These are phyloP conservation scores for Isoetes taiwanensis DNA, from an alignment of 75 land plant species.

Conservation along the genomic window DNA sequence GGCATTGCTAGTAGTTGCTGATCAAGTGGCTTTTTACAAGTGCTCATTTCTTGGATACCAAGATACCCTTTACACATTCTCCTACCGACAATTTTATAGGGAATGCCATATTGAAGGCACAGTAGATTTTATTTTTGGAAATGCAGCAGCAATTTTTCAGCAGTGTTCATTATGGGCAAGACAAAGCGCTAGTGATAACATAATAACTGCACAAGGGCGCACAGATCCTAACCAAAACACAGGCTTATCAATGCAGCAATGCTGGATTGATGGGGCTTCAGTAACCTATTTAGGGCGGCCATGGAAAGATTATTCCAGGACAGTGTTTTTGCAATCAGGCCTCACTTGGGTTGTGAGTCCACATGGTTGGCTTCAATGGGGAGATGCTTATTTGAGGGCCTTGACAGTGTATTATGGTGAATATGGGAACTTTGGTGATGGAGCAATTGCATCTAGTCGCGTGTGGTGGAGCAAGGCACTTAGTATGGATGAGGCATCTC, in stretches of 20 bases:
- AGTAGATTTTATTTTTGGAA: conserved; percentile 15
- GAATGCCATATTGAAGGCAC: conserved; percentile 8
- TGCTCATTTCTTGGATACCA: conserved; percentile 6
- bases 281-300: conserved; percentile 41
- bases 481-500: no score
- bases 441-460: conserved; percentile 28
- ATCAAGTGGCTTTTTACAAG: background rate
- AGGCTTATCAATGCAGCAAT: conserved; percentile 2
- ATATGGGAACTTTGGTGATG: conserved; percentile 52
- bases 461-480: conserved; percentile 67
- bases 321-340: conserved; percentile 30
- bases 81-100: conserved; percentile 9
- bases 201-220: conserved; percentile 4
- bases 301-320: conserved; percentile 39
- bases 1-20: conserved; percentile 5
- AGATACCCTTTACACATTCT: conserved; percentile 1
- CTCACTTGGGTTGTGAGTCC: conserved; percentile 39
- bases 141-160: conserved; percentile 12
- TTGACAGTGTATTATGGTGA: conserved; percentile 57
- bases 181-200: background rate
- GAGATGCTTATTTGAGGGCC: conserved; percentile 25
- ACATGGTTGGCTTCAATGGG: conserved; percentile 70
- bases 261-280: background rate
- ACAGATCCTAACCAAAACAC: conserved; percentile 6
- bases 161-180: background rate